These are phyloP conservation scores for Daldinia caldariorum DNA, from an alignment of 495 filamentous ascomycete genomes.

Conservation along the genomic window DNA sequence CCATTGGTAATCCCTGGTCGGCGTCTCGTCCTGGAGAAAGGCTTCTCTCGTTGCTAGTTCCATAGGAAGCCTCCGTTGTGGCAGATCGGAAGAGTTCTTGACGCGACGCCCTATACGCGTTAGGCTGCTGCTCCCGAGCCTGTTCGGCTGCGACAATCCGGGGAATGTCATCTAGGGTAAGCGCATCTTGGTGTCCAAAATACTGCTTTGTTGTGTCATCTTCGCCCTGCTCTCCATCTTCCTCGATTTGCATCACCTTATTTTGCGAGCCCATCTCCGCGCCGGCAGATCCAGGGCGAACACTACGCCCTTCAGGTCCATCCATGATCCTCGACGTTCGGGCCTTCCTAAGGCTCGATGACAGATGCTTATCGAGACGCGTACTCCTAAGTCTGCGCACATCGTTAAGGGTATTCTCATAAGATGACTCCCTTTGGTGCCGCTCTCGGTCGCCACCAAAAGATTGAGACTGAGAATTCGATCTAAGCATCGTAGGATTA, in stretches of 20 bases:
- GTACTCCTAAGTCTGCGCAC: constrained; percentile 91
- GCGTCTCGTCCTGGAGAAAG: constrained; percentile 70
- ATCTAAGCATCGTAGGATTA: constrained; percentile 61
- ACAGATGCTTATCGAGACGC: constrained; percentile 90
- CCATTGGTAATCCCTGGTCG: constrained; percentile 57
- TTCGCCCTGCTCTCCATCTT: constrained; percentile 80
- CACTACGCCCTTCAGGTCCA: constrained; percentile 81
- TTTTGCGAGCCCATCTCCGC: constrained; percentile 67
- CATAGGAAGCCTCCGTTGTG: constrained; percentile 69
- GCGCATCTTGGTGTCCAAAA: constrained; percentile 87
- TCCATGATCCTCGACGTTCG: constrained; percentile 92
- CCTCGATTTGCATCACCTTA: constrained; percentile 79
- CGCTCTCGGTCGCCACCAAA: constrained; percentile 69
- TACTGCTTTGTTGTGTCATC: constrained; percentile 79
- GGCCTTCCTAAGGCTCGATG: constrained; percentile 88
- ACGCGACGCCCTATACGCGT: constrained; percentile 71
- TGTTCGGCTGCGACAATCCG: constrained; percentile 95
- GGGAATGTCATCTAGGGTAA: constrained; percentile 97
- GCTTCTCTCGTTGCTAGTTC: constrained; percentile 81
- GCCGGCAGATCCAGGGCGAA: constrained; percentile 81
- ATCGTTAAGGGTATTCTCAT: constrained; percentile 95
- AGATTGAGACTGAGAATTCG: constrained; percentile 77
- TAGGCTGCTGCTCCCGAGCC: constrained; percentile 89
- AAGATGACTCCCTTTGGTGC: constrained; percentile 74
- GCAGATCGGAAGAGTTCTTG: constrained; percentile 76